These are phyloP conservation scores for Hirschioporus abietinus DNA, from an alignment of 768 basidiomycete species.

Conservation along the genomic window DNA sequence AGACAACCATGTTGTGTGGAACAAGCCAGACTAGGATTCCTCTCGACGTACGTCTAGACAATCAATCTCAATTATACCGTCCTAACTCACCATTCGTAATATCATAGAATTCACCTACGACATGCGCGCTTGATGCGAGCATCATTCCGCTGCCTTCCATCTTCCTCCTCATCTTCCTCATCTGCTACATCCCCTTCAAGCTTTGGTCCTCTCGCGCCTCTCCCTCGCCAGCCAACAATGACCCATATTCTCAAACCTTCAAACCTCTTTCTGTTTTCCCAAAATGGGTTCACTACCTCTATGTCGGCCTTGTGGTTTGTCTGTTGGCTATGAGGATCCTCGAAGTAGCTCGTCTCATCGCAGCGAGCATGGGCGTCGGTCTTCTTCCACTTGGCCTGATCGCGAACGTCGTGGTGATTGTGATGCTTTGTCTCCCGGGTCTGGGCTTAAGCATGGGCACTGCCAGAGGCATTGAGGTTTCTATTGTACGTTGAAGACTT, in stretches of 20 bases:
- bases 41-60: background rate
- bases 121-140: conserved; percentile 25
- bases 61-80: background rate
- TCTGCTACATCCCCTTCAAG: background rate
- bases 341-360: conserved; percentile 24
- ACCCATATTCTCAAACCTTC: background rate
- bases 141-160: conserved; percentile 26
- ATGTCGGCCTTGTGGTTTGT: conserved; percentile 21
- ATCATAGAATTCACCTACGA: conserved; percentile 26
- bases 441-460: conserved; percentile 14
- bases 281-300: conserved; percentile 22
- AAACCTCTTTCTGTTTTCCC: background rate
- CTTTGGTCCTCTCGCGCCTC: conserved; percentile 11
- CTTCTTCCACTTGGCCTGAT: conserved; percentile 23
- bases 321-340: conserved; percentile 25
- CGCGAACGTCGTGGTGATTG: conserved; percentile 16
- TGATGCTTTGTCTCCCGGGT: conserved; percentile 14
- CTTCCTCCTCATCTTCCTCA: conserved; percentile 13
- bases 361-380: conserved; percentile 25
- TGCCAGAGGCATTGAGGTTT: conserved; percentile 14
- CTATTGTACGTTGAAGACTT: conserved; percentile 11
- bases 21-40: background rate
- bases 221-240: conserved; percentile 7
- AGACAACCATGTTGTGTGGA: background rate
- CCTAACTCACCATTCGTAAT: background rate